phyloP scores from a whole-genome alignment of 768 basidiomycete species.

The Boletellus ananiceps region DNA sequence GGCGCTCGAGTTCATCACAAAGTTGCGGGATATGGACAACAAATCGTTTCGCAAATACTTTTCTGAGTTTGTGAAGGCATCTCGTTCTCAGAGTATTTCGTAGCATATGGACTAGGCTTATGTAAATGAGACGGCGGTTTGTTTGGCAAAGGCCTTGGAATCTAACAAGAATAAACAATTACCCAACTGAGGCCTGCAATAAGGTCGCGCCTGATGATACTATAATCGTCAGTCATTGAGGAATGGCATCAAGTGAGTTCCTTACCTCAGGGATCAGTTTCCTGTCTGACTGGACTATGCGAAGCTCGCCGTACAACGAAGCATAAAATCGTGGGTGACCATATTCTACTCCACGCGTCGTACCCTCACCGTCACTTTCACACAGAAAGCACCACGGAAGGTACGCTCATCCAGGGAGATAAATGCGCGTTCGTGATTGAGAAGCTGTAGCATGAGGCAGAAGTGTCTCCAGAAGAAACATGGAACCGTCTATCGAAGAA shows the following conservation, averaged over 20 bases:
- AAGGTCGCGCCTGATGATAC: conserved; percentile 11
- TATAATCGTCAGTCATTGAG: conserved; percentile 11
- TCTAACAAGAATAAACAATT: conserved; percentile 32
- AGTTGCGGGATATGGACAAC: conserved; percentile 67
- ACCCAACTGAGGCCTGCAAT: conserved; percentile 10
- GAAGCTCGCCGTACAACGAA: conserved; percentile 33
- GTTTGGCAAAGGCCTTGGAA: conserved; percentile 31
- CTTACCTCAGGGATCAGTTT: not conserved
- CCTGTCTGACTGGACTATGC: conserved; percentile 10
- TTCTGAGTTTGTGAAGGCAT: conserved; percentile 74
- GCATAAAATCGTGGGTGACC: conserved; percentile 39
- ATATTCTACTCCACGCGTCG: conserved; percentile 15
- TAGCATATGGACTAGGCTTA: conserved; percentile 31
- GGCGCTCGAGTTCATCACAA: conserved; percentile 72
- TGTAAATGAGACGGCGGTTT: conserved; percentile 7
- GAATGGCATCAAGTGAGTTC: conserved; percentile 30
- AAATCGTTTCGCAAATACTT: conserved; percentile 85
- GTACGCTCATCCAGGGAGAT: conserved; percentile 26
- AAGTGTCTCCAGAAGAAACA: conserved; percentile 75
- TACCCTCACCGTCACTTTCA: conserved; percentile 16
- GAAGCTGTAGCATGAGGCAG: conserved; percentile 57
- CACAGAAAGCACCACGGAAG: conserved; percentile 45
- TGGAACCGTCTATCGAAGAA: conserved; percentile 80
- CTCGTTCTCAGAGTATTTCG: conserved; percentile 49
- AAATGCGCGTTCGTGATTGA: not conserved